Evolutionary conservation across 805 yeast species (phyloP), one percentile per base, ranked within the genome.

Genomic region (Ogataea sp.): DNA sequence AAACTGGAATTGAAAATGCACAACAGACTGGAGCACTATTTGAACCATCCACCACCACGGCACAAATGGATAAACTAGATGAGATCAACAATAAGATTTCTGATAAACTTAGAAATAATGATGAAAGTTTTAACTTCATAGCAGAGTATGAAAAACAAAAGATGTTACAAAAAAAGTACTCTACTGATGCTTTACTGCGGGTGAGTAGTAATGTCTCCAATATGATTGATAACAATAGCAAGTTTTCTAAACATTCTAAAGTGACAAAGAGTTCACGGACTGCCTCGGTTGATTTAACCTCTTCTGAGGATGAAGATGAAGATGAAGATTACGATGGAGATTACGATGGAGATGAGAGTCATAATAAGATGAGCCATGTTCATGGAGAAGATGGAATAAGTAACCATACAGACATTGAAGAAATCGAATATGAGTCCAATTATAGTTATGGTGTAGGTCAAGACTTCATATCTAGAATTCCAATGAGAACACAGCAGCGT

Each of bases 401-500:
- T n/a, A n/a, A n/a, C n/a, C n/a, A n/a, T 5, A 20, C 42, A 34
- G 14, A 39, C 26, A 32, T 23, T 34, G 5, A 26, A 9, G 17
- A 15, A 4, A 29, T 7, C 16, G 18, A 16, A 9, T 15, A 6
- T n/a, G 29, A 15, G 5, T 6, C 29, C 14, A 15, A 13, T 26
- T 15, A 26, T 14, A 14, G 6, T 26, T 13, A 26, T 11, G 6
- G 5, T 26, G 10, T 26, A 6, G 15, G 14, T 11, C 6, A 13
- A 14, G 32, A 14, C 5, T 5, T 20, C 6, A n/a, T 30, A 9
- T 32, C 18, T 20, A 21, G 43, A 15, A 41, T 44, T 3, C 54
- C 55, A 14, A 54, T 53, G 55, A 47, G 62, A 32, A 56, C 58
- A 4, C 53, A 50, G 36, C 57, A 53, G 27, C 37, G 58, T 21